phyloP scores from a whole-genome alignment of 2,329 filamentous ascomycete species.

The Pyricularia grisea region DNA sequence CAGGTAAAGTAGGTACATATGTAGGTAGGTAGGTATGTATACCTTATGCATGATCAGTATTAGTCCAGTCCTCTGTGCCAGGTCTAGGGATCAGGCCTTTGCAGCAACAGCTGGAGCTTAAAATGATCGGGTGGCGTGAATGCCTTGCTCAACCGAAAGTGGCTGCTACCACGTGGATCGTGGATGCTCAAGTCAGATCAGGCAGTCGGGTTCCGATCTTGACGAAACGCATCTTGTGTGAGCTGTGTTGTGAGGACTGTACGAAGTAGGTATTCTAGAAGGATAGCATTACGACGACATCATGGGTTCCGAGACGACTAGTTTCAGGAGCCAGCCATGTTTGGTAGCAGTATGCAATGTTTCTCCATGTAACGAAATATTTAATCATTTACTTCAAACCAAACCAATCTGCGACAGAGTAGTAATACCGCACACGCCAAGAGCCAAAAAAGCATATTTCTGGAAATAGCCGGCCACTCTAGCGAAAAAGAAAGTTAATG shows the following conservation, averaged over 20 bases:
- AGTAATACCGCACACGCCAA: background rate
- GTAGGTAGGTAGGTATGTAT: too few species aligned
- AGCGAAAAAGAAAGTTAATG: background rate
- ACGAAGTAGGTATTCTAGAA: background rate
- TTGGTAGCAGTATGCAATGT: background rate
- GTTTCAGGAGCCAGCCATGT: background rate
- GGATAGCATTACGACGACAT: background rate
- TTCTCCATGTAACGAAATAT: background rate
- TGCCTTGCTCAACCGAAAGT: background rate
- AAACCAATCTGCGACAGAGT: background rate
- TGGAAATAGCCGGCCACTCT: background rate
- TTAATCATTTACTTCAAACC: too few species aligned
- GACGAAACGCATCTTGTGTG: background rate
- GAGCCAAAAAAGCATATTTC: background rate
- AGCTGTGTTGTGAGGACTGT: background rate
- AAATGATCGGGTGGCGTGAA: background rate
- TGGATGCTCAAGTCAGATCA: background rate
- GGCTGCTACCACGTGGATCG: background rate
- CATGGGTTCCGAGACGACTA: background rate
- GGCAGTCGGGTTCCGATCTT: background rate
- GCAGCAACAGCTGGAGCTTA: background rate
- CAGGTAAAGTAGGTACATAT: background rate
- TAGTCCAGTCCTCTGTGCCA: background rate
- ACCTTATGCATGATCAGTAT: background rate
- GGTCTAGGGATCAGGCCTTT: background rate